These are phyloP conservation scores for Falciphora oryzae DNA, from an alignment of 2,329 filamentous ascomycete species.

Conservation along the genomic window DNA sequence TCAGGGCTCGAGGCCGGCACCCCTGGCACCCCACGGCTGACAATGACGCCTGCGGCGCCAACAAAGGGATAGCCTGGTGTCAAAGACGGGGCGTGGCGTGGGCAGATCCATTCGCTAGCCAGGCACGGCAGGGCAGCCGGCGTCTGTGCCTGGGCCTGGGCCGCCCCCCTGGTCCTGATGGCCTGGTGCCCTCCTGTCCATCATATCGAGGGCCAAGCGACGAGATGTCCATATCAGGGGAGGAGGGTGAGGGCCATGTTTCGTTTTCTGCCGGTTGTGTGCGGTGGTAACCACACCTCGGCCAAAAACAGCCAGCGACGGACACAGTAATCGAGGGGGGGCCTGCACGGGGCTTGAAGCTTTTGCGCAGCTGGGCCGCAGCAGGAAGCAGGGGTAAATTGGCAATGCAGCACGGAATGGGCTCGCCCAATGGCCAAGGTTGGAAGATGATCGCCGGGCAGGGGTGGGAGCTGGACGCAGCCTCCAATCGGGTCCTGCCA, in stretches of 20 bases:
- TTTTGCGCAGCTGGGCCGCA: background rate
- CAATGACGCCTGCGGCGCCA: background rate
- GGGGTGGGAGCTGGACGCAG: too few relatives aligned
- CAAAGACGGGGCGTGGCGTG: too few relatives aligned
- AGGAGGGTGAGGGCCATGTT: background rate
- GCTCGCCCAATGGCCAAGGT: background rate
- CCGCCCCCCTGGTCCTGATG: background rate
- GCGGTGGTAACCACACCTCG: background rate
- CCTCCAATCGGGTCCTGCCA: background rate
- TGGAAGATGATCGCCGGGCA: background rate
- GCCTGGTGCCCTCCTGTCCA: background rate
- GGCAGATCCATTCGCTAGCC: background rate
- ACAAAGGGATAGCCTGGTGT: background rate
- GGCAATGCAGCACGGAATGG: background rate
- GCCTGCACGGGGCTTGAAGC: background rate
- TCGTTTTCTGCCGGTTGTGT: background rate
- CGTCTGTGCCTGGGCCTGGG: background rate
- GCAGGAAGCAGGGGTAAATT: background rate
- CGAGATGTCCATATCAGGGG: too few relatives aligned
- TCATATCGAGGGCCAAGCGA: background rate
- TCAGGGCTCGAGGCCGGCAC: background rate
- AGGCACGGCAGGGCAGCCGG: too few relatives aligned
- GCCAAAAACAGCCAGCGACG: background rate
- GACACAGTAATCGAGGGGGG: background rate
- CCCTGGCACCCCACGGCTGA: too few relatives aligned